These are phyloP conservation scores for Fusarium sp. DNA, from an alignment of 2,329 filamentous ascomycete genomes.

Conservation along the genomic window DNA sequence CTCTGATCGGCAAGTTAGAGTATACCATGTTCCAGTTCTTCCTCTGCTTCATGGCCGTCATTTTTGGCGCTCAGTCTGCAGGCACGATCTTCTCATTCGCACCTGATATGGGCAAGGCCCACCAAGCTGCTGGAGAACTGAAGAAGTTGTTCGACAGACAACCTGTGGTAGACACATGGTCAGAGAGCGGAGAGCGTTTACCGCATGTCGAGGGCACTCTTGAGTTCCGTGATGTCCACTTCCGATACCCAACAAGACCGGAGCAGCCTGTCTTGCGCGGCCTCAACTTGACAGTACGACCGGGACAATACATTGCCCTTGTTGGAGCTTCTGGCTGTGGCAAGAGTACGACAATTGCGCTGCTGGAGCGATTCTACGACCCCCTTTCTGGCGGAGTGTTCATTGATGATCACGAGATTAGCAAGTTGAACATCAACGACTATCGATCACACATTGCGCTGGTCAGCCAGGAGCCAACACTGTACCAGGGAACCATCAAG, in stretches of 20 bases:
- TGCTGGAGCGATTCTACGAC: constrained; percentile 96
- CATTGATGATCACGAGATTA: constrained; percentile 88
- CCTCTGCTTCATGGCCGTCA: constrained; percentile 87
- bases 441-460: constrained; percentile 89
- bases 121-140: constrained; percentile 84
- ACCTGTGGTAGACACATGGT: constrained; percentile 88
- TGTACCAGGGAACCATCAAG: constrained; percentile 92
- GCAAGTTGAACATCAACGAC: constrained; percentile 84
- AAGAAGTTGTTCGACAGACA: constrained; percentile 87
- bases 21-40: constrained; percentile 92
- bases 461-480: constrained; percentile 92
- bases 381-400: constrained; percentile 84
- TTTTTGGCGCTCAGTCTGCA: constrained; percentile 93
- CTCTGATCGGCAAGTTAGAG: constrained; percentile 78
- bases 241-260: constrained; percentile 91
- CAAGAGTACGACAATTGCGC: constrained; percentile 92
- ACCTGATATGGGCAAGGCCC: constrained; percentile 93
- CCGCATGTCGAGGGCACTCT: constrained; percentile 80
- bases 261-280: constrained; percentile 94
- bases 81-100: constrained; percentile 92
- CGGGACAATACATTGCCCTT: constrained; percentile 88
- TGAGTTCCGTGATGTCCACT: constrained; percentile 94
- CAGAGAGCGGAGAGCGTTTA: constrained; percentile 74
- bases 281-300: constrained; percentile 79
- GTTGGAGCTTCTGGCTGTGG: constrained; percentile 96